A percentile compares a stretch with the other conserved stretches of the same genome.
These are phyloP conservation scores for Pueraria montana DNA, from an alignment of 306 rosid species.

Conservation along the genomic window DNA sequence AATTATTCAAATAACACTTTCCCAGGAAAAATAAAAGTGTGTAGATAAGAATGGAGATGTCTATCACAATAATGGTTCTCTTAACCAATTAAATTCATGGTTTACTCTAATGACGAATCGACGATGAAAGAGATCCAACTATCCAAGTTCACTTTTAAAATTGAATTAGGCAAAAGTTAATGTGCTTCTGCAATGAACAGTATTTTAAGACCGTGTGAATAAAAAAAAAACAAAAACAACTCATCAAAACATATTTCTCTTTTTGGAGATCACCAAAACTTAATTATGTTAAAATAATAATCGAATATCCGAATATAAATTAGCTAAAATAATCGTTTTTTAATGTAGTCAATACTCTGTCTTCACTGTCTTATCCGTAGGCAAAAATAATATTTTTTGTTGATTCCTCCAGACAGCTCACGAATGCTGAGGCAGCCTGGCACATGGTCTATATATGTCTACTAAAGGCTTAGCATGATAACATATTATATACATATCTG, in stretches of 20 bases:
- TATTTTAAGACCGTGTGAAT: neutral
- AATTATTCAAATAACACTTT: neutral
- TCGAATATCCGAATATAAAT: neutral
- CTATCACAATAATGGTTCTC: neutral
- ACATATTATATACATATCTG: neutral
- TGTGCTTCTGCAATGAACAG: neutral
- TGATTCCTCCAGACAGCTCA: conserved; percentile 5
- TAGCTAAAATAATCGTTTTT: neutral
- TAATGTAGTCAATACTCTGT: neutral
- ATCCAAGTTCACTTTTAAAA: neutral
- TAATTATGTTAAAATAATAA: neutral
- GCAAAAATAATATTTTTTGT: neutral
- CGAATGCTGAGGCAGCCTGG: neutral
- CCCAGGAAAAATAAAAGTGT: neutral
- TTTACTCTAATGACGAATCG: neutral
- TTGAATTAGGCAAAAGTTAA: neutral
- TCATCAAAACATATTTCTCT: neutral
- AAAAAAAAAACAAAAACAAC: neutral
- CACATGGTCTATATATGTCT: conserved; percentile 1
- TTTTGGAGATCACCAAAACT: neutral
- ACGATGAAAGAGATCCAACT: conserved; percentile 5
- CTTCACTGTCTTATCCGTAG: neutral
- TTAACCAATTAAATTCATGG: neutral
- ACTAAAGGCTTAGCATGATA: conserved; percentile 19
- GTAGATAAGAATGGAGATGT: neutral